These are phyloP conservation scores for Leccinum subgranulosum DNA, from an alignment of 768 basidiomycete genomes.

Conservation along the genomic window DNA sequence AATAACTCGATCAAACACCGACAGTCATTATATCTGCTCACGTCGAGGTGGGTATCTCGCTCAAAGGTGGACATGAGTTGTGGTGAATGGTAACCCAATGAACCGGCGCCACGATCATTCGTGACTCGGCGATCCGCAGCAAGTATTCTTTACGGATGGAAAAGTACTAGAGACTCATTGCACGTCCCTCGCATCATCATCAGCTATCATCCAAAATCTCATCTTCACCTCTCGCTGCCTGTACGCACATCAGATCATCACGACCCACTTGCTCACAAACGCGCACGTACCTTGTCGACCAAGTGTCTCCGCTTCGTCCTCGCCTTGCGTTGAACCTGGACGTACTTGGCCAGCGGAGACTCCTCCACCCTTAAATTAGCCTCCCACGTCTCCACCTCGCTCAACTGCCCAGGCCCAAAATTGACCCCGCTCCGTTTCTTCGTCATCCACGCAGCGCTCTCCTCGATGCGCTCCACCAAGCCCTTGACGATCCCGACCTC, in stretches of 20 bases:
- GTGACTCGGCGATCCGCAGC: background rate
- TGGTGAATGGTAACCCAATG: background rate
- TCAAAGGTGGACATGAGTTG: background rate
- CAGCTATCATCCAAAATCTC: conserved; percentile 58
- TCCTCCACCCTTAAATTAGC: conserved; percentile 55
- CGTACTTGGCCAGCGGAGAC: conserved; percentile 59
- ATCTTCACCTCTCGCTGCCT: conserved; percentile 40
- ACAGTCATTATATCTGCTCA: background rate
- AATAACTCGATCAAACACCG: background rate
- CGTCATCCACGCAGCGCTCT: conserved; percentile 78
- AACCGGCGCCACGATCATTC: background rate
- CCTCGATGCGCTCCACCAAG: conserved; percentile 84
- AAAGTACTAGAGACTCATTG: background rate
- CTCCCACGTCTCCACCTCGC: conserved; percentile 75
- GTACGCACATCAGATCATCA: background rate
- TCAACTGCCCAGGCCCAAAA: conserved; percentile 72
- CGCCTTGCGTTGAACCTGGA: conserved; percentile 76
- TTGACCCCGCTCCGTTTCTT: conserved; percentile 61
- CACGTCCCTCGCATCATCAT: background rate
- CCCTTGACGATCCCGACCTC: conserved; percentile 65
- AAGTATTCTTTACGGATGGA: background rate
- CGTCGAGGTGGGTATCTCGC: background rate
- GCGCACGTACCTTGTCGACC: conserved; percentile 62
- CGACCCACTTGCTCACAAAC: background rate
- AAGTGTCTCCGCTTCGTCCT: conserved; percentile 70